Percentiles rank a stretch among this genome's conserved stretches.
These are phyloP conservation scores for Fusarium fujikuroi DNA, from an alignment of 2,329 filamentous ascomycete genomes.

Conservation along the genomic window DNA sequence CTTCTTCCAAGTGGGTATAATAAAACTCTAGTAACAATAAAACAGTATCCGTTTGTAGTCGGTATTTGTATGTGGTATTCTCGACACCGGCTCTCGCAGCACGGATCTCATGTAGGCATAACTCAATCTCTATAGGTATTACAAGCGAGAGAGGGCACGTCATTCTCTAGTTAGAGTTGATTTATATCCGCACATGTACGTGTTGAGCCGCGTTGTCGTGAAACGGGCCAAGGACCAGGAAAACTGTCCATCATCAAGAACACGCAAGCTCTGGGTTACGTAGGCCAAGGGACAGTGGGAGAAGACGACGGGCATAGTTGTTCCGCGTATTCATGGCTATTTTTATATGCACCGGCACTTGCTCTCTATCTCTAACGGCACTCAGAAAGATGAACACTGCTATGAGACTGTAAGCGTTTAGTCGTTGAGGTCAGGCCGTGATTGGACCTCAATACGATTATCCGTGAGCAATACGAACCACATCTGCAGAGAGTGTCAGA, in stretches of 20 bases:
- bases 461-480: background rate
- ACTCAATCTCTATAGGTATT: constrained; percentile 20
- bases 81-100: constrained; percentile 14
- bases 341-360: background rate
- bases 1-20: constrained; percentile 1
- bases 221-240: constrained; percentile 20
- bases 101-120: constrained; percentile 23
- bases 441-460: background rate
- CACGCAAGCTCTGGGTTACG: constrained; percentile 9
- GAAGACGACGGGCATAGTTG: background rate
- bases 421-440: background rate
- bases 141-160: constrained; percentile 29
- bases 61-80: constrained; percentile 9
- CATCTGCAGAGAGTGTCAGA: background rate
- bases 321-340: background rate
- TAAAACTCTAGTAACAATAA: constrained; percentile 4
- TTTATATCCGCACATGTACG: constrained; percentile 7
- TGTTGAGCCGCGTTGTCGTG: constrained; percentile 28
- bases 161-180: constrained; percentile 7
- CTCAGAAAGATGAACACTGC: background rate
- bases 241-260: background rate
- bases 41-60: background rate
- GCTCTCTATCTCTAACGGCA: background rate
- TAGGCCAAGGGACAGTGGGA: constrained; percentile 16
- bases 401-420: background rate